These are phyloP conservation scores for Verticillium longisporum DNA, from an alignment of 2,329 filamentous ascomycete genomes.

Conservation along the genomic window DNA sequence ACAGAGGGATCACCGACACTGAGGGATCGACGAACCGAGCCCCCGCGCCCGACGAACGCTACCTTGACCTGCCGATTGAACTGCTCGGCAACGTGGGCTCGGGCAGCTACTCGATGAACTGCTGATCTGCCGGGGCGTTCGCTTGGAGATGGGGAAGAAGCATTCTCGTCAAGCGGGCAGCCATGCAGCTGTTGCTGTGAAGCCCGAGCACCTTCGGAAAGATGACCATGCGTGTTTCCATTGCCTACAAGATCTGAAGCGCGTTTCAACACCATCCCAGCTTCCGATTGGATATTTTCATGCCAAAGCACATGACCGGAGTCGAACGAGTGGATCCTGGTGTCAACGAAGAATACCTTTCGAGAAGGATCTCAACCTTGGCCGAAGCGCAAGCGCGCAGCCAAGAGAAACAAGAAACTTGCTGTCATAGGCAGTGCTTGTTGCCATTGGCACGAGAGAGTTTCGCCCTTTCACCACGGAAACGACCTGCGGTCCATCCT, in stretches of 20 bases:
- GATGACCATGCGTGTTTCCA: constrained; percentile 4
- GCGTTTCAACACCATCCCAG: constrained; percentile 1
- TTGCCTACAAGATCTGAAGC: constrained; percentile 1
- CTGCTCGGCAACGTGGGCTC: neutral
- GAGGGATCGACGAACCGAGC: neutral
- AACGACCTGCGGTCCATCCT: neutral
- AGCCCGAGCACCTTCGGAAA: neutral
- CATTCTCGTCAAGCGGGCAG: neutral
- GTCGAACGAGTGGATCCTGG: neutral
- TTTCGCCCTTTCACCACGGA: neutral
- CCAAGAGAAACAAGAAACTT: neutral
- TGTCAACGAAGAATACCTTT: too few relatives aligned
- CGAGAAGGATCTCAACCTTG: neutral
- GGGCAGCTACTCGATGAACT: too few relatives aligned
- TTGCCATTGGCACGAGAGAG: neutral
- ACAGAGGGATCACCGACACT: too few relatives aligned
- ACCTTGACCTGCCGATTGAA: neutral
- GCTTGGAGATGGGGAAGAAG: neutral
- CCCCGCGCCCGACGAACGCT: neutral
- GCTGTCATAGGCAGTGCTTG: neutral
- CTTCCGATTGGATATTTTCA: neutral
- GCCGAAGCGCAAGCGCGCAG: neutral
- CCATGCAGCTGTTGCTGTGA: neutral
- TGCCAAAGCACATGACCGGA: neutral
- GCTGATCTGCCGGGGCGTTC: neutral